Evolutionary conservation across 768 basidiomycete genomes (phyloP), one percentile per base, ranked within the genome.

Genomic region (Mycena vitilis): DNA sequence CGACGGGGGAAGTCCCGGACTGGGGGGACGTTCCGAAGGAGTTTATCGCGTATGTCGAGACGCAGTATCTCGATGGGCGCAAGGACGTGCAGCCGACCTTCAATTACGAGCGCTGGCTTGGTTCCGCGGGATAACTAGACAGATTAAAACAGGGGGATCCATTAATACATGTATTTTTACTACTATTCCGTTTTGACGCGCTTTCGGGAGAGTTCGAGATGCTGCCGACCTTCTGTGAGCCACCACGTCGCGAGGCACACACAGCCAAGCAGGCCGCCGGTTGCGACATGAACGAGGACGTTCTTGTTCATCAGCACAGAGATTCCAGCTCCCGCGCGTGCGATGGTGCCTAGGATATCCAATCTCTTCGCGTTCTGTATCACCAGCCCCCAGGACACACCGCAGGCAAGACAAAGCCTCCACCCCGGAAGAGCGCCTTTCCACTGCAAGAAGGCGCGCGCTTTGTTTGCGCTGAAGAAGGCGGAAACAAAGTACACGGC

Each of bases 41-140:
- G 40, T 84, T 84, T 52, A 71, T 81, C 11, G 60, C 79, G 6
- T 86, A 87, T 73, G 82, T 87, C 18, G 85, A 86, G 60, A 78
- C 77, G 18, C 76, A 79, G 48, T 78, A 80, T 53, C 66, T 81
- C 15, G 83, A 83, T 67, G 79, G 78, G 6, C 78, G 78, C 60
- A 81, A 83, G 54, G 72, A 75, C 10, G 69, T 79, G 34, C 77
- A 80, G 10, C 77, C 81, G n/a, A 69, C 77, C 9, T 83, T 83
- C 51, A 83, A 83, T 73, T 87, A 88, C 69, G 86, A 86, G 68
- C 76, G 82, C 48, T 85, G 84, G 84, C 65, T 78, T 22, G 71
- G 67, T 16, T 63, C 70, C 44, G 61, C 51, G 49, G 66, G 71
- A 48, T 68, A 62, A 38, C 54, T 47, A 63, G 25, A 52, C 25